Conservation (phyloP, 495 filamentous ascomycete genomes). For the Penicillium ochrochloron region DNA sequence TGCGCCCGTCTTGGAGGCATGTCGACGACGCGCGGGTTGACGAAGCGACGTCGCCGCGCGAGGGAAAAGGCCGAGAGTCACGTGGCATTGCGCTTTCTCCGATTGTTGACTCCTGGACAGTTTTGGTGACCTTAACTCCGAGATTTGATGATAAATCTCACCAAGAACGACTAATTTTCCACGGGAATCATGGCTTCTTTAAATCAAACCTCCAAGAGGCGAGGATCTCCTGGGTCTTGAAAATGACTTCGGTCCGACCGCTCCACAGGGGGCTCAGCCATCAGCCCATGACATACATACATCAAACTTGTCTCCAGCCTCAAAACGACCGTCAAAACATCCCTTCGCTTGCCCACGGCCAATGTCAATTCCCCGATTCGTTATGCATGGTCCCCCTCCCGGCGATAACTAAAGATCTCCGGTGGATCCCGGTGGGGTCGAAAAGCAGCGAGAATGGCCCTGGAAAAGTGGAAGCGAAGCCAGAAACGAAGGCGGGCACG, state of each 20-base stretch:
- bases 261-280: conserved; percentile 3
- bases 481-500: conserved; percentile 17
- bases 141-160: neutral
- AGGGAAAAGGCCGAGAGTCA: conserved; percentile 14
- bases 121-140: conserved; percentile 7
- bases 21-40: conserved; percentile 14
- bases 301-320: neutral
- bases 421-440: conserved; percentile 16
- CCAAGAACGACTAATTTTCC: neutral
- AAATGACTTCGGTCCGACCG: neutral
- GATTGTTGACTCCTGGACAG: neutral
- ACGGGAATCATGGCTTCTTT: too few relatives aligned
- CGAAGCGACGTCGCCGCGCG: conserved; percentile 13
- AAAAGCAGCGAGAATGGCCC: neutral
- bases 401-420: conserved; percentile 12
- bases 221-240: too few relatives aligned
- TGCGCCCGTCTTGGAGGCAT: conserved; percentile 52
- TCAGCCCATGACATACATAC: neutral
- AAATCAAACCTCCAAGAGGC: too few relatives aligned
- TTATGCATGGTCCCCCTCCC: neutral
- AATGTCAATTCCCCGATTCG: neutral
- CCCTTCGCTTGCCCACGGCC: neutral
- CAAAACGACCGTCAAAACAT: neutral
- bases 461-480: conserved; percentile 5
- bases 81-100: conserved; percentile 7